Percentiles rank a stretch among this genome's conserved stretches.
Evolutionary conservation across 257 asterid genomes (phyloP).

Genomic region (Agastache rugosa): DNA sequence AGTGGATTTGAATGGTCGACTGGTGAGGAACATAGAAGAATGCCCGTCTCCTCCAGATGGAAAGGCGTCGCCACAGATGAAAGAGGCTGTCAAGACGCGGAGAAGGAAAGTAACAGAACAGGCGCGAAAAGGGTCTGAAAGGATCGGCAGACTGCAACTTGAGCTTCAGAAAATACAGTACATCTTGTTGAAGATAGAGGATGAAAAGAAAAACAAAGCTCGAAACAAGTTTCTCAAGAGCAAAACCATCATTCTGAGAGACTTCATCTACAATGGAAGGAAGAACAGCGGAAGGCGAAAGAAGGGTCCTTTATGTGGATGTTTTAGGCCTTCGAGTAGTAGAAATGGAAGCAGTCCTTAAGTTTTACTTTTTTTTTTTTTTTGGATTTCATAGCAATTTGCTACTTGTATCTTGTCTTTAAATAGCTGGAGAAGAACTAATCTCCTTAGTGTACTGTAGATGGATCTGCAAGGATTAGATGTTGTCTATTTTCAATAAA

Average conservation of each 20-base stretch:
- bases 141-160: constrained; percentile 77
- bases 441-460: constrained; percentile 39
- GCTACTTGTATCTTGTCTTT: constrained; percentile 35
- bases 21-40: constrained; percentile 61
- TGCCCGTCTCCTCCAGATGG: constrained; percentile 56
- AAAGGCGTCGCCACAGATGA: constrained; percentile 52
- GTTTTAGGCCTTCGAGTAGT: constrained; percentile 65
- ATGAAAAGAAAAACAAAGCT: constrained; percentile 67
- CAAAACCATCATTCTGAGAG: constrained; percentile 68
- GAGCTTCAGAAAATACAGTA: constrained; percentile 87
- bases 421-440: constrained; percentile 44
- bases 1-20: constrained; percentile 63
- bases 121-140: constrained; percentile 81
- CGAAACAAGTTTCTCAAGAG: constrained; percentile 57
- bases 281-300: constrained; percentile 57
- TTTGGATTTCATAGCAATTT: constrained; percentile 11
- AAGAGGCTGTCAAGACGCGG: constrained; percentile 54
- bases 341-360: constrained; percentile 44
- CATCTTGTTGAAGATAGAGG: constrained; percentile 67
- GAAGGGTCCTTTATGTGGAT: constrained; percentile 72
- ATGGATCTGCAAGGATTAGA: constrained; percentile 42
- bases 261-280: constrained; percentile 68
- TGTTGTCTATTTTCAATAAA: constrained; percentile 51
- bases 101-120: constrained; percentile 67
- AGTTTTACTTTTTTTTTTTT: constrained; percentile 15